phyloP scores from a whole-genome alignment of 1,139 yeast species.

The Kluyveromyces sp. region DNA sequence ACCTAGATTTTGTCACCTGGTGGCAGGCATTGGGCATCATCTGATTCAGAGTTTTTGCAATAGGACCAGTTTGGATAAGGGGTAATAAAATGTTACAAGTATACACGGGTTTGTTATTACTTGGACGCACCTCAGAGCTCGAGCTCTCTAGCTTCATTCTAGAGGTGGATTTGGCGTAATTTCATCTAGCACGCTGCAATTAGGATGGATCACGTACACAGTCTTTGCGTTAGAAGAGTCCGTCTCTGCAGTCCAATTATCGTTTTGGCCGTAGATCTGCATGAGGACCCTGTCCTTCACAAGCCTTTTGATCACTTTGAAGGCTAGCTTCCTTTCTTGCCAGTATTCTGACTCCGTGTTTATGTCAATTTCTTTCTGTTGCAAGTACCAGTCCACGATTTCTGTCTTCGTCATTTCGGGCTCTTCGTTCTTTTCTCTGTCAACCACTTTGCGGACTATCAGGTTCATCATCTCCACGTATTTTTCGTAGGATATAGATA shows the following conservation, averaged over 20 bases:
- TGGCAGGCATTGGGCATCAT: too few species aligned
- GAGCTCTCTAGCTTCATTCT: too few species aligned
- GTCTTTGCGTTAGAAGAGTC: slow-evolving; percentile 30
- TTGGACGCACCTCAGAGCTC: too few species aligned
- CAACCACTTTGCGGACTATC: slow-evolving; percentile 64
- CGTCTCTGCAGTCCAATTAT: slow-evolving; percentile 27
- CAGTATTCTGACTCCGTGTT: slow-evolving; percentile 65
- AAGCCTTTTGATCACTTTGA: slow-evolving; percentile 74
- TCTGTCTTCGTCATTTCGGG: slow-evolving; percentile 67
- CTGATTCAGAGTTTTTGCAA: too few species aligned
- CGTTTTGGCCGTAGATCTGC: slow-evolving; percentile 61
- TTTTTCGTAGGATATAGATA: slow-evolving; percentile 74
- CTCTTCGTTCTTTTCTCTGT: slow-evolving; percentile 40
- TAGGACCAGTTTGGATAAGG: too few species aligned
- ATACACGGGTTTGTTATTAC: background rate
- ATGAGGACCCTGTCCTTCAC: slow-evolving; percentile 82
- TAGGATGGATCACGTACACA: slow-evolving; percentile 81
- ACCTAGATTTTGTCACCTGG: too few species aligned
- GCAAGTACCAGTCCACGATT: slow-evolving; percentile 73
- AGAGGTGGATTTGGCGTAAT: background rate
- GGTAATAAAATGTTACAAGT: background rate
- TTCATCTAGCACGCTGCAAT: slow-evolving; percentile 64
- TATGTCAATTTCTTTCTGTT: slow-evolving; percentile 66
- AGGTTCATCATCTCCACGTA: slow-evolving; percentile 79
- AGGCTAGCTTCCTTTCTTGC: slow-evolving; percentile 63